These are phyloP conservation scores for Beverwykella pulmonaria DNA, from an alignment of 495 filamentous ascomycete species.

Conservation along the genomic window DNA sequence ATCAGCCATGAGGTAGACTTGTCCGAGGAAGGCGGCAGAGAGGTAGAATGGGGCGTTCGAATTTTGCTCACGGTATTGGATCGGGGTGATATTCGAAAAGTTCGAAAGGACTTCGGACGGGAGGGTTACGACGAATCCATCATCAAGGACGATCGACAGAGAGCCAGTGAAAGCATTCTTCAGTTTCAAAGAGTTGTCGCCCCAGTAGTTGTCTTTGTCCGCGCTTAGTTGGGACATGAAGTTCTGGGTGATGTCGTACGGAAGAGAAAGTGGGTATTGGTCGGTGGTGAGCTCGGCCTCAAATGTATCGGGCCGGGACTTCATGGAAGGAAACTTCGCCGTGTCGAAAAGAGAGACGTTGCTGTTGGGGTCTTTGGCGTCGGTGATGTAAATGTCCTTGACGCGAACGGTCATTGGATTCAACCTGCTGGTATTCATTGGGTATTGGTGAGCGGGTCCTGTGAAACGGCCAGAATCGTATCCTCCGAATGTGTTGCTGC, in stretches of 20 bases:
- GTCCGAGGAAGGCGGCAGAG: conserved; percentile 38
- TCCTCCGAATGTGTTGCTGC: conserved; percentile 41
- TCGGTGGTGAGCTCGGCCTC: conserved; percentile 42
- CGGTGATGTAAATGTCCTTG: conserved; percentile 40
- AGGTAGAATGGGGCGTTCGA: conserved; percentile 42
- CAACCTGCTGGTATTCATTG: conserved; percentile 22
- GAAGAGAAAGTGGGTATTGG: conserved; percentile 42
- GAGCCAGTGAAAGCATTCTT: conserved; percentile 38
- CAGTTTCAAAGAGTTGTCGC: conserved; percentile 39
- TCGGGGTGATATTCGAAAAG: conserved; percentile 38
- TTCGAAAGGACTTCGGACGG: conserved; percentile 39
- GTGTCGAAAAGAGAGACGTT: conserved; percentile 42
- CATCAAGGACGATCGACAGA: conserved; percentile 40
- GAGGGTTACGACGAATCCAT: conserved; percentile 41
- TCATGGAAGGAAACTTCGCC: conserved; percentile 34
- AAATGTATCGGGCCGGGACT: conserved; percentile 29
- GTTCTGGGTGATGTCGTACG: conserved; percentile 43
- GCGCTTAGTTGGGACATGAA: conserved; percentile 36
- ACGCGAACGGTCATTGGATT: conserved; percentile 39
- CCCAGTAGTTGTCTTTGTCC: conserved; percentile 34
- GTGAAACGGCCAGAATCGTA: conserved; percentile 44
- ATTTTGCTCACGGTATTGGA: conserved; percentile 25
- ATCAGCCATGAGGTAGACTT: conserved; percentile 46
- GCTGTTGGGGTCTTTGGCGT: conserved; percentile 15
- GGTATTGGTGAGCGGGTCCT: conserved; percentile 29